Base-by-base conservation (phyloP, 1,139 yeast genomes). In the Spathaspora sp. region DNA sequence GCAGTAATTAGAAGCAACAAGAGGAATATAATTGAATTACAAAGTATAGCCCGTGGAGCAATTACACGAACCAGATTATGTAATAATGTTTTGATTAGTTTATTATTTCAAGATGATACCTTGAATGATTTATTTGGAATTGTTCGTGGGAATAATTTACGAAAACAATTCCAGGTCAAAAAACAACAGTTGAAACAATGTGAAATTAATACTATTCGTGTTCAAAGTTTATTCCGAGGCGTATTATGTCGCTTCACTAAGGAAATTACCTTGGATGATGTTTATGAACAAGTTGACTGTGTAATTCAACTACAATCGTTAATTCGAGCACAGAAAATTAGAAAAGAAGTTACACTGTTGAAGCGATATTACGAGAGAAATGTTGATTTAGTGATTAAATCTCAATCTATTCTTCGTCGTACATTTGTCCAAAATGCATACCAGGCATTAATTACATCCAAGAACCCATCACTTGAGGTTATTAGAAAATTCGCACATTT, bases 401-500 rank as follows among this genome's bases (percentile, higher is more conserved):
- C 90, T 13, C 99, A 93, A 65, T 84, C 91, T 42, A 73, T 74
- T 41, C 78, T 91, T 42, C 78, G 90, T 47, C 84, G 90, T 33
- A 73, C 77, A 51, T 79, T 81, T 50, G 85, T 86, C 45, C 86
- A 86, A 25, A 76, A 72, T 41, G 95, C 96, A 0, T 93, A 89
- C 65, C 80, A 78, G 51, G 80, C 88, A 4, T 72, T 93, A 47
- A 80, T 88, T 39, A 76, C 79, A 10, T 82, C 80, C 61, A 78
- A 76, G 41, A 84, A 86, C 56, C 98, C 99, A 0, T 86, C 95
- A 0, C 65, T 95, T 41, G 67, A 83, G 20, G 88, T 90, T 0
- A 84, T 95, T 37, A 80, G 84, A 55, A 84, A 81, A 48, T 95
- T 90, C 65, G 88, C 93, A 1, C 81, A 82, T 53, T 67, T 93